phyloP scores from a whole-genome alignment of 257 asterid species.

The Solanum neorickii region DNA sequence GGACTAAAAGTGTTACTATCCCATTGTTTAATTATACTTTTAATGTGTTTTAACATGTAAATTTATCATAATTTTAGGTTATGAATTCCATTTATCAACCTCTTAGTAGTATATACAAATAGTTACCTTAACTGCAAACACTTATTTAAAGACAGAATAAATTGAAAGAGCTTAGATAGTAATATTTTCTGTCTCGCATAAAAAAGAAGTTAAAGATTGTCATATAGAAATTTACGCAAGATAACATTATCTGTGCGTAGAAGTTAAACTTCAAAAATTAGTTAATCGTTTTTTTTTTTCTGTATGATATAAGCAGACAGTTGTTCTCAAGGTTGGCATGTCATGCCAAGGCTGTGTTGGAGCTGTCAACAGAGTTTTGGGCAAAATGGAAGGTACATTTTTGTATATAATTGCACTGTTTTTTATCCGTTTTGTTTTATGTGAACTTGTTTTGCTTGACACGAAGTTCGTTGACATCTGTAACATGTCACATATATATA shows the following conservation, averaged over 20 bases:
- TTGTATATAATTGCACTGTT: neutral
- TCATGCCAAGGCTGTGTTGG: slow-evolving; percentile 91
- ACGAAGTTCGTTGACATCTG: neutral
- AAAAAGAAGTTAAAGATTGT: too few species aligned
- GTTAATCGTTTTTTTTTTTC: neutral
- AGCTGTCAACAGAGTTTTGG: slow-evolving; percentile 81
- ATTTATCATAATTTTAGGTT: neutral
- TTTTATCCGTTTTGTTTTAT: neutral
- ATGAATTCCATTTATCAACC: neutral
- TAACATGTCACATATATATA: neutral
- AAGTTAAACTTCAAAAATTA: neutral
- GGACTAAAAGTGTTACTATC: neutral
- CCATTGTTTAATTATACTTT: neutral
- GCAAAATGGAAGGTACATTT: slow-evolving; percentile 64
- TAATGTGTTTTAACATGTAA: neutral
- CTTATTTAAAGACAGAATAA: too few species aligned
- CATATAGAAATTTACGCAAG: too few species aligned
- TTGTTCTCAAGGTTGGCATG: slow-evolving; percentile 89
- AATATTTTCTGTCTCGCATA: too few species aligned
- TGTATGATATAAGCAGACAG: slow-evolving; percentile 38
- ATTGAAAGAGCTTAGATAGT: too few species aligned
- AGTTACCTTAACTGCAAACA: too few species aligned
- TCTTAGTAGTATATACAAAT: too few species aligned
- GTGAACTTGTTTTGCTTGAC: neutral
- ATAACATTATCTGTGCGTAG: neutral